Evolutionary conservation across 208 protist genomes (phyloP), one percentile per base, ranked within the genome.

Genomic region (Crithidia expoeki): DNA sequence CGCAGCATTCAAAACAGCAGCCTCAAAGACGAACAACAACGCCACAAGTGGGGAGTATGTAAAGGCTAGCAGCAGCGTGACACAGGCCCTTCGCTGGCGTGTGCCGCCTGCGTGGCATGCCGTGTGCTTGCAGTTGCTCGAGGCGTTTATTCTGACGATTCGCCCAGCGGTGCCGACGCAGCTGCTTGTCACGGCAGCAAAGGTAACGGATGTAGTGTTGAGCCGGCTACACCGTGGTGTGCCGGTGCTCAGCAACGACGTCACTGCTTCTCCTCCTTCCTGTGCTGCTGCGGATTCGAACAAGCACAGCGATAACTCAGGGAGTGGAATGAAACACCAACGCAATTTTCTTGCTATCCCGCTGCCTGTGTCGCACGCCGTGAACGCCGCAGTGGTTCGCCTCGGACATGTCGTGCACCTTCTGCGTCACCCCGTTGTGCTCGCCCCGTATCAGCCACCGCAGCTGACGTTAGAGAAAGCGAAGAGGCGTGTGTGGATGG

Each of bases 391-490:
- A 27, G 79, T 52, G 53, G 82, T 80, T 44, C 74, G 61, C 23
- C 68, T 78, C 58, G 77, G 70, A 28, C 80, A 79, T 55, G 66
- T 72, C 6, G 53, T 80, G 46, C 64, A 72, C 14, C 53, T 84
- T 4, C 74, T 84, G 28, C 77, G 76, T 1, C 80, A 91, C 50
- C 82, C 85, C 14, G 59, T 74, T 38, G 82, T 80, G 16, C 21
- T 91, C 21, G 82, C 85, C 16, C 79, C 84, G 50, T 81, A 81
- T 65, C 61, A 85, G 33, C 82, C 82, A 23, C 70, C 80, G n/a
- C 50, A 74, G 56, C 70, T 86, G 28, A 69, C 76, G 34, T 52
- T 85, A 16, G 85, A 87, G 59, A 81, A 69, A 30, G 71, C 73
- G 23, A 80, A 78, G 60, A 56, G 72, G n/a, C 79, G 74, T 19